Base-by-base conservation (phyloP, 2,329 filamentous ascomycete genomes). In the Cercospora nicotianae region DNA sequence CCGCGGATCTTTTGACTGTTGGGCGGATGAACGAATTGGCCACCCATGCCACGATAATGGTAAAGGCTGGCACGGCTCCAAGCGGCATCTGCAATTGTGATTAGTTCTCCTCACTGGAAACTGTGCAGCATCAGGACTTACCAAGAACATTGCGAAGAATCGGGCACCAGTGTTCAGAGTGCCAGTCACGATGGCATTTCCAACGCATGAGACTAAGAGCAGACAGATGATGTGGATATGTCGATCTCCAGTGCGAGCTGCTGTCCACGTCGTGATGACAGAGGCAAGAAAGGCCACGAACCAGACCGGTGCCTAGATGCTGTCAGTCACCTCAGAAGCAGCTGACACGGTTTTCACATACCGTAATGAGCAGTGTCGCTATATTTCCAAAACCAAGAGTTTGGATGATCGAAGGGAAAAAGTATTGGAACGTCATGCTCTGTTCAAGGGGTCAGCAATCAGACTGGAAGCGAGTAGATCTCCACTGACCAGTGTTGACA, bases 1-100 rank as follows among this genome's bases (percentile, higher is more conserved):
- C 94, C 82, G 89, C 89, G 13, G 93, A 93, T 90, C 85, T 87
- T 71, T 91, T 91, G 30, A 88, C 90, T 0, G 90, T 90, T 0
- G 88, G 86, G 0, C 77, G 72, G 2, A 77, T 76, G 33, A 73
- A 72, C 1, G 70, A 72, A 31, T 72, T 72, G 1, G 72, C 70
- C 5, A 73, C 64, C 72, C 70, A 71, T 2, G 76, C 70, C 9
- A 78, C 70, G 33, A 78, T 76, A 36, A 78, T 72, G 31, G 76
- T 75, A 51, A 75, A 77, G 2, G 74, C 75, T 5, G 74, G 72
- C 7, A 78, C 70, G 20, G 72, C 70, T 33, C 72, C 72, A n/a
- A 63, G 60, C 16, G 60, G 60, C 60, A 63, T 63, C 60, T 63
- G 28, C 31, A 23, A 36, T 36, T 33, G 16, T 20, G n/a, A 36